Base-by-base conservation (phyloP, 2,329 filamentous ascomycete species). In the Emergomyces africanus region DNA sequence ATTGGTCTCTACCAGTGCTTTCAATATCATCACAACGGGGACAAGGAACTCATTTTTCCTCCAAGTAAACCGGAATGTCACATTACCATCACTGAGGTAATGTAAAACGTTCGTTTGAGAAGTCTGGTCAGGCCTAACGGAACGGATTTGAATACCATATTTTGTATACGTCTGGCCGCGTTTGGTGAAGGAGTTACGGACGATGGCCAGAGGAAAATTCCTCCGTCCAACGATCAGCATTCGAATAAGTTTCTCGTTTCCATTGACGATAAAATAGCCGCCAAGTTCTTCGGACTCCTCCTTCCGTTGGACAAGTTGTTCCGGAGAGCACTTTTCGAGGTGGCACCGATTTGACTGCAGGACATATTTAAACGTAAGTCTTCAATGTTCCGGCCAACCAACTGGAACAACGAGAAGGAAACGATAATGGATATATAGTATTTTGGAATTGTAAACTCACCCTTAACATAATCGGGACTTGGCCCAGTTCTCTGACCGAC, bases 1-100 rank as follows among this genome's bases (percentile, higher is more conserved):
- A 70, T 96, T 99, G 18, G 94, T 99, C 72, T 99, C 92, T 1
- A 94, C 83, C 55, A 99, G 78, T 1, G 94, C 92, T 77, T 97
- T 99, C 64, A 99, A 76, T 39, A 99, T 85, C 92, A 99, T 97
- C 81, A 96, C 86, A 62, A 90, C 88, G 0, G 94, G 94, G 2
- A 99, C 83, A n/a, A 99, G 83, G 69, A 90, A 99, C 74, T 99
- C 94, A 66, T 90, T 90, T 76, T 99, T 99, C 65, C 91, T 83
- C 92, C 92, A 99, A 6, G 92, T 96, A 74, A 99, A 99, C 59
- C 94, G 83, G 75, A 99, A 96, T 0, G 90, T 97, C 67, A 97
- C 86, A 72, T 96, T 97, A 64, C 94, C 94, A 71, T 99, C 94
- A 67, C 82, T 90, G 59, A 99, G 82, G 73, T 97, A 99, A 75